Evolutionary conservation across 177 flowering plant species (phyloP).

Genomic region (Telopea speciosissima): DNA sequence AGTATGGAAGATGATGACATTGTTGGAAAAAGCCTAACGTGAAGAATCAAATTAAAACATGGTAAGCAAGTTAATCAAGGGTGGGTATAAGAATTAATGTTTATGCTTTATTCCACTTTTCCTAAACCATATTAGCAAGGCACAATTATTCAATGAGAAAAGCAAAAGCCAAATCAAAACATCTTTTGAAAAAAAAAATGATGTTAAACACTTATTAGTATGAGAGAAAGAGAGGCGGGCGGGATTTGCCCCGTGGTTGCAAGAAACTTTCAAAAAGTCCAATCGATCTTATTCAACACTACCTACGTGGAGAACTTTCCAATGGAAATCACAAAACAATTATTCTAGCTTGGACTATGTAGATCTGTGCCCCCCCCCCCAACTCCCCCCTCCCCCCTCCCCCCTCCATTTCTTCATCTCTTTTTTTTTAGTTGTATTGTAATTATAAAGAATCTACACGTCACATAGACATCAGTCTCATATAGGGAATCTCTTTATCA

Average conservation of each 20-base stretch:
- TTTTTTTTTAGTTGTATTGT: too few relatives aligned
- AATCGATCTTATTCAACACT: neutral
- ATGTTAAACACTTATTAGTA: neutral
- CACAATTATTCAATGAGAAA: neutral
- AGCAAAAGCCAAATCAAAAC: neutral
- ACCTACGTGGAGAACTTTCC: neutral
- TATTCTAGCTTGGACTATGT: too few relatives aligned
- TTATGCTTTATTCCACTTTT: neutral
- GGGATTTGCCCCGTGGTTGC: neutral
- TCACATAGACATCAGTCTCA: too few relatives aligned
- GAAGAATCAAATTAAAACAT: neutral
- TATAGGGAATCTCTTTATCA: too few relatives aligned
- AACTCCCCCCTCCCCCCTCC: too few relatives aligned
- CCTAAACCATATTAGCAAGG: neutral
- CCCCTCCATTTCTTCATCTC: too few relatives aligned
- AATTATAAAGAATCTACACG: too few relatives aligned
- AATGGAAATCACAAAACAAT: neutral
- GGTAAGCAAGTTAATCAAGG: neutral
- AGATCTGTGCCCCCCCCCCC: too few relatives aligned
- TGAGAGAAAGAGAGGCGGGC: too few relatives aligned
- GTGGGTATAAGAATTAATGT: neutral
- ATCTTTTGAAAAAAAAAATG: neutral
- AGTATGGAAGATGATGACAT: neutral
- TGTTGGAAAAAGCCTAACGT: neutral
- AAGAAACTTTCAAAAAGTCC: neutral